Evolutionary conservation across 257 asterid species (phyloP).

Genomic region (Parsonsia alboflavescens): DNA sequence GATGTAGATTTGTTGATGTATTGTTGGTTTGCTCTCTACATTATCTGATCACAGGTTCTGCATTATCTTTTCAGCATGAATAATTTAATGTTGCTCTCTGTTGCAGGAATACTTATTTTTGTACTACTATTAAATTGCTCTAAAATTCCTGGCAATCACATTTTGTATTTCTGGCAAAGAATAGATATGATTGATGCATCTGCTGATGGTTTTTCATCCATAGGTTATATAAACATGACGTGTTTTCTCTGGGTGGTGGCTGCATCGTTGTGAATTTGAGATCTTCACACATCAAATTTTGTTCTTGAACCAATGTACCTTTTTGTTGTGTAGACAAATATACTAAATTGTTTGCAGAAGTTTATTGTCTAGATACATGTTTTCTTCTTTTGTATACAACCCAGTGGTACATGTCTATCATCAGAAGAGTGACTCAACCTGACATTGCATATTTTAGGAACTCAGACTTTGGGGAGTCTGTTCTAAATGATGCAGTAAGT

Average conservation of each 20-base stretch:
- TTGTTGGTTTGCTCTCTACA: too few species aligned
- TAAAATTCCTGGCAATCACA: not conserved
- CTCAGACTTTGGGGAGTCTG: slow-evolving; percentile 99
- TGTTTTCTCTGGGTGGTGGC: not conserved
- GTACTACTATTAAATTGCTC: not conserved
- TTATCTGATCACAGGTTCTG: too few species aligned
- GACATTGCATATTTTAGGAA: slow-evolving; percentile 51
- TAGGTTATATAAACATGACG: not conserved
- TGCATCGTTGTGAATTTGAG: not conserved
- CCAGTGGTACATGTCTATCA: not conserved
- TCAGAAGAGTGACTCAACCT: slow-evolving; percentile 12
- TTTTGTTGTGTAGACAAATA: not conserved
- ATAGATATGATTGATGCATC: not conserved
- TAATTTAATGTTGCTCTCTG: not conserved
- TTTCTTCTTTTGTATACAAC: not conserved
- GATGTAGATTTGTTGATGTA: not conserved
- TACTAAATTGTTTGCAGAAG: not conserved
- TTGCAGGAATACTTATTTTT: not conserved
- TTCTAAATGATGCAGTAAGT: slow-evolving; percentile 96
- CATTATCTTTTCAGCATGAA: not conserved
- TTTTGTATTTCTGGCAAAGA: not conserved
- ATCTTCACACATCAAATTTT: not conserved
- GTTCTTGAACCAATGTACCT: not conserved
- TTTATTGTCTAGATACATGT: not conserved
- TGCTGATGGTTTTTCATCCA: not conserved